These are phyloP conservation scores for Tephrocybe sp. DNA, from an alignment of 768 basidiomycete genomes.

Conservation along the genomic window DNA sequence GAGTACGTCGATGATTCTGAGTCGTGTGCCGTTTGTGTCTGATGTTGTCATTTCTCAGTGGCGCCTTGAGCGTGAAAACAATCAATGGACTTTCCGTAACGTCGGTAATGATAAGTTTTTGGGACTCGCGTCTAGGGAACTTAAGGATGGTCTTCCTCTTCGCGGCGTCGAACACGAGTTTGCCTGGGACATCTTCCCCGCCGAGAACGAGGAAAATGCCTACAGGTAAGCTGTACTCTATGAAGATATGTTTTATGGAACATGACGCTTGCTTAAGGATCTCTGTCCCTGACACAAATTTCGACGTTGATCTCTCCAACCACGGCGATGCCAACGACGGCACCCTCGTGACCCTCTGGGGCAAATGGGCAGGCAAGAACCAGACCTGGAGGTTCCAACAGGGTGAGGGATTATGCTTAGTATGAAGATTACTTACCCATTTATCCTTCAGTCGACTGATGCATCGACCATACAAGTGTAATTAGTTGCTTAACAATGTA, in stretches of 20 bases:
- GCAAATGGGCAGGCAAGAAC: slow-evolving; percentile 37
- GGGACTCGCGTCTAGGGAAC: too few species aligned
- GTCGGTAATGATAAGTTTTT: too few species aligned
- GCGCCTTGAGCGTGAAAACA: too few species aligned
- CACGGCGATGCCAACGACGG: slow-evolving; percentile 42
- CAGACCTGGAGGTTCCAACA: slow-evolving; percentile 41
- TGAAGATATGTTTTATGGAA: neutral
- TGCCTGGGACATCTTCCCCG: slow-evolving; percentile 23
- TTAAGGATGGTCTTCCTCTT: too few species aligned
- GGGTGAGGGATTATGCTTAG: slow-evolving; percentile 4
- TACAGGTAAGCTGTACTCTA: slow-evolving; percentile 16
- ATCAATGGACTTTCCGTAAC: too few species aligned
- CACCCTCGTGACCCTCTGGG: slow-evolving; percentile 41
- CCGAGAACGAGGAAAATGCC: slow-evolving; percentile 10
- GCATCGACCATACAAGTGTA: too few species aligned
- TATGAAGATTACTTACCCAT: too few species aligned
- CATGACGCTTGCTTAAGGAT: slow-evolving; percentile 28
- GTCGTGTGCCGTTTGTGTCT: too few species aligned
- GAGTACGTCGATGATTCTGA: too few species aligned
- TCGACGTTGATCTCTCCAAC: slow-evolving; percentile 41
- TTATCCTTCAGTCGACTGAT: too few species aligned
- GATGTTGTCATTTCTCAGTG: too few species aligned
- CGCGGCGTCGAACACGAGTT: neutral
- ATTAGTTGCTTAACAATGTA: too few species aligned
- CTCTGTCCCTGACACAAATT: slow-evolving; percentile 28